These are phyloP conservation scores for Lathyrus sativus DNA, from an alignment of 306 rosid species.

Conservation along the genomic window DNA sequence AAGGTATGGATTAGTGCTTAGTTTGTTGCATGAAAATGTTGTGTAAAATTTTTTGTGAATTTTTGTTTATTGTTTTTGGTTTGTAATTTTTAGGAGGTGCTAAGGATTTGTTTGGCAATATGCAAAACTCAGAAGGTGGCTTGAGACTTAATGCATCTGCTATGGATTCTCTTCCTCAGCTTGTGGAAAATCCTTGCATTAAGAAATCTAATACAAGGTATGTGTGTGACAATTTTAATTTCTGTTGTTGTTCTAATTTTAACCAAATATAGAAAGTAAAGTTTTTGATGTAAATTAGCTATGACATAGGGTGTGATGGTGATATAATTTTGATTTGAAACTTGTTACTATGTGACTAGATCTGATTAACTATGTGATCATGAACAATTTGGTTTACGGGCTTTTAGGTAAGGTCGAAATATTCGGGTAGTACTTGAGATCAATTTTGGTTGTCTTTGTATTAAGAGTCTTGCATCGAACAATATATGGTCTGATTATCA, in stretches of 20 bases:
- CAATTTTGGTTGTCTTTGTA: not conserved
- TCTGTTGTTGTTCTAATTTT: constrained; percentile 3
- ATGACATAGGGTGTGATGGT: not conserved
- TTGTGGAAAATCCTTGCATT: constrained; percentile 49
- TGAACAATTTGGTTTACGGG: not conserved
- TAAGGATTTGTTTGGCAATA: constrained; percentile 49
- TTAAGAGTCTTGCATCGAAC: too few species aligned
- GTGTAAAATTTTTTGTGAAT: not conserved
- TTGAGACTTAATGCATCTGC: constrained; percentile 39
- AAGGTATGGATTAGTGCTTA: constrained; percentile 42
- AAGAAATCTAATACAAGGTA: constrained; percentile 52
- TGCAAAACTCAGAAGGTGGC: constrained; percentile 47
- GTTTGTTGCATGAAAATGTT: constrained; percentile 5
- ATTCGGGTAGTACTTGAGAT: not conserved
- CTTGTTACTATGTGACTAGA: not conserved
- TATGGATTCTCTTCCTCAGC: constrained; percentile 50
- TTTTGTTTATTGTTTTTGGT: constrained; percentile 34
- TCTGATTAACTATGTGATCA: not conserved
- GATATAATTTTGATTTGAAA: not conserved
- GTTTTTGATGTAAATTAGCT: not conserved
- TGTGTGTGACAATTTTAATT: constrained; percentile 32
- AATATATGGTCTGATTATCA: too few species aligned
- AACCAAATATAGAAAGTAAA: not conserved
- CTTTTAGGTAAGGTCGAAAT: not conserved
- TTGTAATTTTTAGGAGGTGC: constrained; percentile 41